Conservation (phyloP, 345 rosid species). For the Cardamine resedifolia region DNA sequence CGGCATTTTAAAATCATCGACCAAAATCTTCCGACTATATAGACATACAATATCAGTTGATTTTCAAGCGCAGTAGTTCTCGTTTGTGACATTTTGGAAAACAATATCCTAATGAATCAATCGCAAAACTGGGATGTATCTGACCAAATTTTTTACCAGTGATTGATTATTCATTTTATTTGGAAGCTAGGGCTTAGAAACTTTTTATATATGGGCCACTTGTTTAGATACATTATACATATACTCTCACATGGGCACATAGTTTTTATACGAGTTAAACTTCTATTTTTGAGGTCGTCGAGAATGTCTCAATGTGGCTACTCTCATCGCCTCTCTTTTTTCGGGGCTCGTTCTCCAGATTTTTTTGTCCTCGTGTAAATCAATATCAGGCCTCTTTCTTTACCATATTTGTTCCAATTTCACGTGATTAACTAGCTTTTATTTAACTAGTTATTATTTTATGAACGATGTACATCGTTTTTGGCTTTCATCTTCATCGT, state of each 20-base stretch:
- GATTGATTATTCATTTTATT: background rate
- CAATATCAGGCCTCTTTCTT: background rate
- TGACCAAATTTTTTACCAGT: background rate
- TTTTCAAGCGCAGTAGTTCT: background rate
- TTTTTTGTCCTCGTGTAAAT: background rate
- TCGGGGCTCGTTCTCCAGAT: background rate
- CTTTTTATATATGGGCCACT: background rate
- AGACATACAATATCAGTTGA: background rate
- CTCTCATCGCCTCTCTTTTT: constrained; percentile 7
- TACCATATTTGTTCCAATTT: constrained; percentile 1
- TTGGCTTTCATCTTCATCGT: too few relatives aligned
- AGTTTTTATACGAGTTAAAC: background rate
- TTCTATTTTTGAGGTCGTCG: constrained; percentile 24
- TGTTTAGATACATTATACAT: background rate
- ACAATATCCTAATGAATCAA: background rate
- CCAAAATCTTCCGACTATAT: background rate
- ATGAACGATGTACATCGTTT: background rate
- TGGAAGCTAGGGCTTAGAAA: background rate
- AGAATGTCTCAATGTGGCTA: constrained; percentile 28
- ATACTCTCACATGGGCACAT: constrained; percentile 27
- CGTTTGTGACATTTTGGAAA: background rate
- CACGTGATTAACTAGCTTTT: background rate
- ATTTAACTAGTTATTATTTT: too few relatives aligned
- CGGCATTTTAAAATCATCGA: background rate
- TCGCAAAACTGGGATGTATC: background rate